Evolutionary conservation across 2,329 filamentous ascomycete genomes (phyloP).

Genomic region (Xylaria sp.): DNA sequence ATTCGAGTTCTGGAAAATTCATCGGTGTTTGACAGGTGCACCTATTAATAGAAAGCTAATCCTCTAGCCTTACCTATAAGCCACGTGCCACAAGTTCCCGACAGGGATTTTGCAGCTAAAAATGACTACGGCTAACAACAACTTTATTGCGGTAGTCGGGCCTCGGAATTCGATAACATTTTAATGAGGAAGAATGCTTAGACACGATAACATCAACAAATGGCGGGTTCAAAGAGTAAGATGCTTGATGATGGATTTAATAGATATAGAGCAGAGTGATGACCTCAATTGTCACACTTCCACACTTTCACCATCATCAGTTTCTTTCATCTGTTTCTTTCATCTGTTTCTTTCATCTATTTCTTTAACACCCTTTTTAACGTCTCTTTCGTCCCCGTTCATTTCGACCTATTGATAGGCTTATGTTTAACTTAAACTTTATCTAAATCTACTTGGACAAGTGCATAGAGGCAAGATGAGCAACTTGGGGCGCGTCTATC

Average conservation of each 20-base stretch:
- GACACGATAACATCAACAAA: not conserved
- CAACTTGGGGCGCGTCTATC: slow-evolving; percentile 8
- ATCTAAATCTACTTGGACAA: not conserved
- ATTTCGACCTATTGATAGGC: not conserved
- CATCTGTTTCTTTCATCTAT: not conserved
- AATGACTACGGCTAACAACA: not conserved
- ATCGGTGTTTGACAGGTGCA: not conserved
- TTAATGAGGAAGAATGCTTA: not conserved
- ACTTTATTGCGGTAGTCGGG: not conserved
- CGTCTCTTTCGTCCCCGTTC: not conserved
- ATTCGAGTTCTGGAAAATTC: slow-evolving; percentile 1
- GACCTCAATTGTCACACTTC: not conserved
- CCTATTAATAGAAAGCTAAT: slow-evolving; percentile 1
- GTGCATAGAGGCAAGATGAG: slow-evolving; percentile 3
- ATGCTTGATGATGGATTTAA: not conserved
- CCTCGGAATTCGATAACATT: slow-evolving; percentile 1
- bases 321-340: not conserved
- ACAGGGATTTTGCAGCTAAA: not conserved
- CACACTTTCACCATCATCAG: not conserved
- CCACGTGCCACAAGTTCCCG: not conserved
- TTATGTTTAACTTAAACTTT: not conserved
- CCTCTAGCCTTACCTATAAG: not conserved
- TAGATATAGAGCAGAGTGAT: not conserved
- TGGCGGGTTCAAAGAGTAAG: not conserved
- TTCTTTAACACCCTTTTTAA: not conserved